phyloP scores from a whole-genome alignment of 495 filamentous ascomycete genomes.

The Neurospora sp. region DNA sequence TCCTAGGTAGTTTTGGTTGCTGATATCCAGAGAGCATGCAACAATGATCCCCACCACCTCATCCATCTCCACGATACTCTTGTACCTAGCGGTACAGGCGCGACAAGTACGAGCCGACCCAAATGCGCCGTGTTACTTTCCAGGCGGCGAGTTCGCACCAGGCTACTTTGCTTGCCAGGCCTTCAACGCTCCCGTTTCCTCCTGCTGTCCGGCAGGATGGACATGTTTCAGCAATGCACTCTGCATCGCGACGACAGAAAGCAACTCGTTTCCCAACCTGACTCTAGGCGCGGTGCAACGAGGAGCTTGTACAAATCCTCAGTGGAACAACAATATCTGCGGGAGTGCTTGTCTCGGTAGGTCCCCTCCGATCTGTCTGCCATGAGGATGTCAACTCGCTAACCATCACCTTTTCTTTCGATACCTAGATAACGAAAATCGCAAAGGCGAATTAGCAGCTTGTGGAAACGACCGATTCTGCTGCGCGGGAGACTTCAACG shows the following conservation, averaged over 20 bases:
- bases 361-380: neutral
- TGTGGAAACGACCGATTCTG: slow-evolving; percentile 23
- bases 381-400: neutral
- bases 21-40: neutral
- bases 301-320: slow-evolving; percentile 21
- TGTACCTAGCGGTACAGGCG: neutral
- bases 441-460: slow-evolving; percentile 12
- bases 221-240: slow-evolving; percentile 28
- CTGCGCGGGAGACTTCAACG: slow-evolving; percentile 14
- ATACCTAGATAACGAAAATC: slow-evolving; percentile 6
- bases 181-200: slow-evolving; percentile 6
- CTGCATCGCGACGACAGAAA: slow-evolving; percentile 21
- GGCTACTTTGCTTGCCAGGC: slow-evolving; percentile 20
- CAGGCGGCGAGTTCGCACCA: slow-evolving; percentile 10
- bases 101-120: neutral
- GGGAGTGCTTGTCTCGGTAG: slow-evolving; percentile 24
- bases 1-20: neutral
- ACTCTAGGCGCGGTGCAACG: slow-evolving; percentile 15
- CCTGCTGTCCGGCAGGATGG: slow-evolving; percentile 24
- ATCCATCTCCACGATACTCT: neutral
- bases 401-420: neutral
- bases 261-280: slow-evolving; percentile 9
- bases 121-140: slow-evolving; percentile 23
- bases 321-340: slow-evolving; percentile 22
- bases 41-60: neutral